Conservation (phyloP, 1,139 yeast species). For the Keqinozyma sinolaborantium region DNA sequence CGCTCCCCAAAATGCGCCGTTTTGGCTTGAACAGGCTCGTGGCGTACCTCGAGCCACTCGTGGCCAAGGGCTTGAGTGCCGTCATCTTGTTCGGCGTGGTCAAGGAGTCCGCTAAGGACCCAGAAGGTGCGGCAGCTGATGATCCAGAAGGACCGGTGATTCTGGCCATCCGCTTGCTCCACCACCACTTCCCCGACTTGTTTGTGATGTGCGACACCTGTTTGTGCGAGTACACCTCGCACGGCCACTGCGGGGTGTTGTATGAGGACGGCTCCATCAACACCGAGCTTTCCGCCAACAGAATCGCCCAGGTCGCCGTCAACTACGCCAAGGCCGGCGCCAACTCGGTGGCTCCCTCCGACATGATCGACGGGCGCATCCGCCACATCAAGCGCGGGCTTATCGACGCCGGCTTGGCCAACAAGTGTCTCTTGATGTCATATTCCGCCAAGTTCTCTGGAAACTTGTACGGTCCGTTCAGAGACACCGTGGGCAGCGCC, state of each 20-base stretch:
- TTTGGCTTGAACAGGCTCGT: conserved; percentile 79
- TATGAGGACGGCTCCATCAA: conserved; percentile 83
- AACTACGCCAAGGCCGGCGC: conserved; percentile 97
- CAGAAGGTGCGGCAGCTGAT: conserved; percentile 85
- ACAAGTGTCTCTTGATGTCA: conserved; percentile 85
- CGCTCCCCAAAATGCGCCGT: conserved; percentile 85
- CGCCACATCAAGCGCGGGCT: conserved; percentile 84
- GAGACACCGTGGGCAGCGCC: conserved; percentile 94
- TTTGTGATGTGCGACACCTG: conserved; percentile 94
- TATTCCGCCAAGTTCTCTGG: conserved; percentile 95
- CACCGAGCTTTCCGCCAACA: conserved; percentile 68
- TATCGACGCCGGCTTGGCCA: conserved; percentile 80
- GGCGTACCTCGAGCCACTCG: conserved; percentile 66
- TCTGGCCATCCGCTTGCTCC: conserved; percentile 63
- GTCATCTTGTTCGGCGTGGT: conserved; percentile 91
- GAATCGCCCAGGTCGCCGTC: conserved; percentile 93
- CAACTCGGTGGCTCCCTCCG: conserved; percentile 93
- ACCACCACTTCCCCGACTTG: conserved; percentile 68
- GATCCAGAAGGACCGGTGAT: conserved; percentile 97
- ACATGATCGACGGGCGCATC: conserved; percentile 96
- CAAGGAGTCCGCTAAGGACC: conserved; percentile 71
- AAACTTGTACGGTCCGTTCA: conserved; percentile 89
- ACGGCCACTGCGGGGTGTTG: conserved; percentile 94
- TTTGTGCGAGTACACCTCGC: conserved; percentile 92
- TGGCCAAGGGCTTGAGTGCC: conserved; percentile 77